Evolutionary conservation across 306 rosid genomes (phyloP), one percentile per base, ranked within the genome.

Genomic region (Quercus variabilis): DNA sequence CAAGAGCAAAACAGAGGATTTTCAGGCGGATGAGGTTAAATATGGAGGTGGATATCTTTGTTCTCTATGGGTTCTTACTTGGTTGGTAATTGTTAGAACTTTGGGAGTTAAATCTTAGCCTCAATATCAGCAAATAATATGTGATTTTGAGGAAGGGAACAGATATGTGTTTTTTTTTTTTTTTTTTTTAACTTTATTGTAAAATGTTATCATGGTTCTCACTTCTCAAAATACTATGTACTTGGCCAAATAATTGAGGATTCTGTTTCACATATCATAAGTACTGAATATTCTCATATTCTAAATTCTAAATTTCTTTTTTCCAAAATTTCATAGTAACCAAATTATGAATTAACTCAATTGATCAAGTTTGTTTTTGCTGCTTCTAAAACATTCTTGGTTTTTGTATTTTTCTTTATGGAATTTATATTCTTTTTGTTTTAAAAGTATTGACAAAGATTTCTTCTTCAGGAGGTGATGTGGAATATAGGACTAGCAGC

Each of bases 401-500:
- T 15, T 20, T 20, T 73, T 6, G 23, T 69, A 21, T 49, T 55
- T 25, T 56, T 38, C 62, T 43, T 43, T 64, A 69, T 19, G 55
- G 35, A 55, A 51, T 65, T 19, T 21, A 52, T 55, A 5, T 68
- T 6, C 64, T 43, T 75, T 71, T 23, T 14, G 56, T 75, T 55
- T 49, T 15, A 70, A 6, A 15, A 51, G 56, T 38, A 49, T 75
- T 83, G 20, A 74, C 69, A 14, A 43, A 56, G 54, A 38, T 84
- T 85, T 76, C 51, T 82, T 80, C 75, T 88, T 60, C 92, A 96
- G 98, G 96, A 82, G 86, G 86, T 70, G 94, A 90, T 23, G 89
- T 86, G 74, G 98, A 91, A 68, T 91, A 79, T 76, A 88, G 99
- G 86, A 88, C 79, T 74, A 96, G 97, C 88, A 96, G 97, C 88